Base-by-base conservation (phyloP, 2,329 filamentous ascomycete genomes). In the Massarina eburnea region DNA sequence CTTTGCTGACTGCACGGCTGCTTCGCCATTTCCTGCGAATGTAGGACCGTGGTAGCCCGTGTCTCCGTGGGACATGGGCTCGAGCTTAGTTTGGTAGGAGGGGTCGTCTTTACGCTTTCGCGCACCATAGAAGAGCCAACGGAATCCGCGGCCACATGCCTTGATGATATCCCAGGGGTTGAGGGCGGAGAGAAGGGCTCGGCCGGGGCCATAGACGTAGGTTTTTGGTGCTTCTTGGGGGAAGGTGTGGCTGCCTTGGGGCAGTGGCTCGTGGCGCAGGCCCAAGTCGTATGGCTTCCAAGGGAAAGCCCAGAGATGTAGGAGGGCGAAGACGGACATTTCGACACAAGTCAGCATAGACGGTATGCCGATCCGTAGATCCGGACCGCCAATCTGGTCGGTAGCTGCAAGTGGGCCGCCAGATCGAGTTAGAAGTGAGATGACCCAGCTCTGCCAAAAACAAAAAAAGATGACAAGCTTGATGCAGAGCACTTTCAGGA, bases 381-480 rank as follows among this genome's bases (percentile, higher is more conserved):
- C 90, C 1, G 85, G 84, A 33, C 85, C 85, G 24, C 82, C 81
- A 10, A 95, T 70, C 26, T 79, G 77, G 1, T 76, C 68, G 34
- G 78, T 85, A 1, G 86, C 68, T 50, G 84, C 80, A 39, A 94
- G 75, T 14, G 84, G 77, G 4, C 87, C 78, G 4, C 79, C 77
- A 0, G 82, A 82, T 68, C 78, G 71, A 15, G 80, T 80, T 17
- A 87, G 72, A 47, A 86, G 76, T 17, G 78, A 82, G 54, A 88
- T 83, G 41, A 83, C 56, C 58, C 79, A 56, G 26, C 52, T 63
- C 64, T 96, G 90, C 90, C 90, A 95, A 70, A 95, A 95, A 27
- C 86, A 91, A 56, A 96, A 79, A 76, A 95, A 95, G 61, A 95
- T 90, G 62, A 95, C 89, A 21, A 95, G 79, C 71, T 95, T 95